phyloP scores from a whole-genome alignment of 495 filamentous ascomycete species.

The Talaromyces adpressus region DNA sequence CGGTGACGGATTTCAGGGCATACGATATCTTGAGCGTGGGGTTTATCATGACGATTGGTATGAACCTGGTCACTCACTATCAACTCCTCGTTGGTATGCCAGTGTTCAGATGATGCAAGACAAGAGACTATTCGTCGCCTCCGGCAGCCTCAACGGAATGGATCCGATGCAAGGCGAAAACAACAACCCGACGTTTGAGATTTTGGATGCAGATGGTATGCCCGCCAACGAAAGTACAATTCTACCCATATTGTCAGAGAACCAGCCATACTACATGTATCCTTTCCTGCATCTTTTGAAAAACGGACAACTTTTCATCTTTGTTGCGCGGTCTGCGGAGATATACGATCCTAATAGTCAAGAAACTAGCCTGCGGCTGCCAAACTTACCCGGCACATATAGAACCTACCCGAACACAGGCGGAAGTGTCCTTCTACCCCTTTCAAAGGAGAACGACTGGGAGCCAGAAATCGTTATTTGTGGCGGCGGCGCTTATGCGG shows the following conservation, averaged over 20 bases:
- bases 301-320: constrained; percentile 51
- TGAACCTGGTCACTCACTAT: constrained; percentile 50
- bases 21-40: constrained; percentile 44
- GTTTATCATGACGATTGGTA: constrained; percentile 46
- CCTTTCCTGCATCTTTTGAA: constrained; percentile 54
- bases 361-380: constrained; percentile 31
- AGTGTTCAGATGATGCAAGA: constrained; percentile 52
- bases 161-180: constrained; percentile 47
- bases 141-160: constrained; percentile 53
- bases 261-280: constrained; percentile 62
- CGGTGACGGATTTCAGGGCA: constrained; percentile 49
- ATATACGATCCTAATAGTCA: constrained; percentile 42
- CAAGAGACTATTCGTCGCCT: constrained; percentile 51
- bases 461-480: constrained; percentile 50
- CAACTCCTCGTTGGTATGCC: constrained; percentile 52
- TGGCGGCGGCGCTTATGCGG: constrained; percentile 58
- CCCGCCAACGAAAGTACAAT: constrained; percentile 33
- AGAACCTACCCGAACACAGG: constrained; percentile 61
- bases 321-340: constrained; percentile 48
- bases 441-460: constrained; percentile 45
- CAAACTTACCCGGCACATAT: constrained; percentile 53
- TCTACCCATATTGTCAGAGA: constrained; percentile 46
- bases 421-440: constrained; percentile 49
- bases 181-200: constrained; percentile 61
- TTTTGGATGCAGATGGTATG: constrained; percentile 38